Conservation (phyloP, 2,329 filamentous ascomycete genomes). For the Beauveria varroae region DNA sequence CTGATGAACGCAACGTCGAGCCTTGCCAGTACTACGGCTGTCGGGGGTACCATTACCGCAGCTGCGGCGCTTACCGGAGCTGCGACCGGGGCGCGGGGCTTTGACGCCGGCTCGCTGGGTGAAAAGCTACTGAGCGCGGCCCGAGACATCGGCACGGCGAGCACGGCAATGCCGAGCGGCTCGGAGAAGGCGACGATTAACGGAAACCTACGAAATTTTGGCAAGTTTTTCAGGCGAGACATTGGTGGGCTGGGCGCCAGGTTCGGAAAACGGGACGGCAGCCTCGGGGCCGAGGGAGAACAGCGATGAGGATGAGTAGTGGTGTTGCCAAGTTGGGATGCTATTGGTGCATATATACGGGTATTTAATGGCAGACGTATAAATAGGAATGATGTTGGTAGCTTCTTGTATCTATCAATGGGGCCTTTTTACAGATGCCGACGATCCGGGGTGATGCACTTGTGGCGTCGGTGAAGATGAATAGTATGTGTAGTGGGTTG, state of each 20-base stretch:
- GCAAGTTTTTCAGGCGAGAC: slow-evolving; percentile 91
- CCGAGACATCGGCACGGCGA: slow-evolving; percentile 65
- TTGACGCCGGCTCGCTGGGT: slow-evolving; percentile 76
- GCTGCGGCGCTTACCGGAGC: slow-evolving; percentile 33
- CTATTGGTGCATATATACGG: neutral
- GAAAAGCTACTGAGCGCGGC: slow-evolving; percentile 85
- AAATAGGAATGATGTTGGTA: neutral
- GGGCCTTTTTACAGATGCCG: neutral
- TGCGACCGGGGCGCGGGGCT: slow-evolving; percentile 40
- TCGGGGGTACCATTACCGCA: slow-evolving; percentile 32
- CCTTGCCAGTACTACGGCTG: slow-evolving; percentile 28
- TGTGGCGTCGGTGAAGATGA: neutral
- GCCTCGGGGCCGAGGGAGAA: slow-evolving; percentile 23
- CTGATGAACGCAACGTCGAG: slow-evolving; percentile 42
- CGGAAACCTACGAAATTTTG: slow-evolving; percentile 90
- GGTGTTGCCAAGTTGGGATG: neutral
- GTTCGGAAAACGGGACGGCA: slow-evolving; percentile 57
- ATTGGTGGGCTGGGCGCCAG: slow-evolving; percentile 67
- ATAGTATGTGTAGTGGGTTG: neutral
- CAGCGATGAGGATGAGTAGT: slow-evolving; percentile 13
- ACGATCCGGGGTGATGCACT: neutral
- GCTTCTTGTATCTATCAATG: neutral
- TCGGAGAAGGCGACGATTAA: slow-evolving; percentile 67
- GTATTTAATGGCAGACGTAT: neutral
- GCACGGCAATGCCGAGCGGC: slow-evolving; percentile 26